Evolutionary conservation across 257 asterid species (phyloP), one percentile per base, ranked within the genome.

Genomic region (Nicotiana noctiflora): DNA sequence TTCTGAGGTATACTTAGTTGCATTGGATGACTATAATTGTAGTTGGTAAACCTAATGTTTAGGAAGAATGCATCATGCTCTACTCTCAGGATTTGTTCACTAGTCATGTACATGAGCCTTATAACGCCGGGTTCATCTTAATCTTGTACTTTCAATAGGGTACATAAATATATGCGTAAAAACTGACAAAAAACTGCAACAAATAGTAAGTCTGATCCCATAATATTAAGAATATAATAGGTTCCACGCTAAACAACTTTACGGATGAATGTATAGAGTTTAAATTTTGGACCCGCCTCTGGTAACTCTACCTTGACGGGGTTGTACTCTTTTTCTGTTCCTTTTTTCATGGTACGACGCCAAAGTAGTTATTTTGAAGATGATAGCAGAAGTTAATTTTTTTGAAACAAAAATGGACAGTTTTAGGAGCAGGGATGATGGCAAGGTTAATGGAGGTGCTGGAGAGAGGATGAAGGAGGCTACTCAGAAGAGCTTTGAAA

Each of bases 401-500:
- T 32, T 19, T 75, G 65, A 75, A 14, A 51, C 15, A 75, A 49
- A 75, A 3, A 46, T 75, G 19, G 23, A 4, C 75, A 85, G 88
- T 82, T 85, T 85, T 80, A 80, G 77, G 82, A 80, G 66, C 7
- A 74, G 14, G 63, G 77, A 23, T 59, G 84, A 68, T 59, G 80
- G 21, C 40, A 37, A 49, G 60, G 46, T 7, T 9, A 15, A 53
- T 6, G 55, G 34, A 32, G 49, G 49, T 76, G 86, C 81, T 75
- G 60, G 75, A 49, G 84, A 63, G 63, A 86, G 32, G 68, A 34
- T 83, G 51, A 78, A 59, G 60, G 77, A 49, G 0, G 88, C 86
- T 8, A 86, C 86, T 29, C 82, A 75, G 81, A 81, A 83, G 86
- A 86, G 86, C 75, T 72, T 86, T 49, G 34, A 9, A 2, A 18